A percentile compares a stretch with the other conserved stretches of the same genome.
Conservation (phyloP, 176 grass and related monocot species). For the Miscanthus lutarioriparius region DNA sequence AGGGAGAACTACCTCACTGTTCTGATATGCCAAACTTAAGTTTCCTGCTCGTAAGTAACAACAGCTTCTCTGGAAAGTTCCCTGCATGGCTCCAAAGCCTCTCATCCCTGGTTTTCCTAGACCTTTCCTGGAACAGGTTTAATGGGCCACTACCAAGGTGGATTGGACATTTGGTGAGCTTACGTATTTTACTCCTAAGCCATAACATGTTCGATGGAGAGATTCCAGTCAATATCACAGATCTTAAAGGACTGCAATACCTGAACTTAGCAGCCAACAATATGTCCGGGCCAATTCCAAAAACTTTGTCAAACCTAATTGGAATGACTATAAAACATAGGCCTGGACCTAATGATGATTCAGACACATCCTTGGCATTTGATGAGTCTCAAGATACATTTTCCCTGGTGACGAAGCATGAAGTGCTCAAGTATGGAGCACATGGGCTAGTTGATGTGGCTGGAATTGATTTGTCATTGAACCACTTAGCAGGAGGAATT, state of each 20-base stretch:
- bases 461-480: not conserved
- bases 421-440: not conserved
- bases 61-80: not conserved
- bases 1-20: constrained; percentile 15
- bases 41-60: not conserved
- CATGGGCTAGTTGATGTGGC: not conserved
- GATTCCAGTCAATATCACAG: not conserved
- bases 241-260: not conserved
- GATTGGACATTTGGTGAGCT: not conserved
- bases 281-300: not conserved
- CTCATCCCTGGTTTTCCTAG: not conserved
- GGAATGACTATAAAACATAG: not conserved
- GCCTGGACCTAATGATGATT: rapidly evolving
- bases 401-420: constrained; percentile 9
- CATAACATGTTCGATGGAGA: not conserved
- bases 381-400: not conserved
- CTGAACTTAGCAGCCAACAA: not conserved
- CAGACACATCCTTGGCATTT: not conserved
- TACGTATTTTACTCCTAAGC: not conserved
- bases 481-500: not conserved
- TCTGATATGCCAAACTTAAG: not conserved
- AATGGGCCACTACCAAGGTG: not conserved
- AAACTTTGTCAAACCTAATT: not conserved
- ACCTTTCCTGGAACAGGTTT: constrained; percentile 39
- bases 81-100: constrained; percentile 6